Percentiles rank a stretch among this genome's conserved stretches.
Conservation (phyloP, 2,329 filamentous ascomycete species). For the Fusarium camptoceras region DNA sequence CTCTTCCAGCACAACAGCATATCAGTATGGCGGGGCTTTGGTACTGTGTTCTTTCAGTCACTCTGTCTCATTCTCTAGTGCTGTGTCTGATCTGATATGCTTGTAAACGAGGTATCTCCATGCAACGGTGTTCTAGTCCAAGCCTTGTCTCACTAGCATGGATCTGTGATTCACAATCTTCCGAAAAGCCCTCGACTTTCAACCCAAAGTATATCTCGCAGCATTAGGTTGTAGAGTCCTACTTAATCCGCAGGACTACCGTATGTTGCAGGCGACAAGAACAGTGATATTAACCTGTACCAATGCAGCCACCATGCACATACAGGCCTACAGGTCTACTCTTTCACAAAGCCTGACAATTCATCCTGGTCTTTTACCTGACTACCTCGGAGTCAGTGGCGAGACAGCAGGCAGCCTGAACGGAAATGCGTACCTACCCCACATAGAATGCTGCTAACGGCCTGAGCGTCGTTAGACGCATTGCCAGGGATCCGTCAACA, state of each 20-base stretch:
- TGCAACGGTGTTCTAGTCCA: slow-evolving; percentile 1
- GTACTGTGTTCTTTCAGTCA: slow-evolving; percentile 10
- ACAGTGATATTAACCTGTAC: neutral
- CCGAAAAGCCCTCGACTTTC: slow-evolving; percentile 6
- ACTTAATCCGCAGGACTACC: too few relatives aligned
- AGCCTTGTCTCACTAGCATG: slow-evolving; percentile 16
- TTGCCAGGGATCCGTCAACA: slow-evolving; percentile 24
- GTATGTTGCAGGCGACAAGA: neutral
- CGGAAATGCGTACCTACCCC: slow-evolving; percentile 34
- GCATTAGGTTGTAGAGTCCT: neutral
- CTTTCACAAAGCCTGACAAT: neutral
- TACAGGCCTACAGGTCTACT: neutral
- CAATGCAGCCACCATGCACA: neutral
- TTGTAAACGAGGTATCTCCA: slow-evolving; percentile 22
- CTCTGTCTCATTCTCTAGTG: slow-evolving; percentile 1
- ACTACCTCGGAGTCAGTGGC: slow-evolving; percentile 3
- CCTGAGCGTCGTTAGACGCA: slow-evolving; percentile 34
- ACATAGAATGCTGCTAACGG: slow-evolving; percentile 35
- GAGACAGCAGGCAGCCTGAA: slow-evolving; percentile 15
- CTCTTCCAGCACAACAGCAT: neutral
- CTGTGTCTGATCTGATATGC: slow-evolving; percentile 24
- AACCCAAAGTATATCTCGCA: neutral
- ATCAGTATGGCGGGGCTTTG: slow-evolving; percentile 21
- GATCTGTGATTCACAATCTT: neutral
- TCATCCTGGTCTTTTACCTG: slow-evolving; percentile 5